Conservation (phyloP, 148 eudicot species). For the Rhododendron simsii region DNA sequence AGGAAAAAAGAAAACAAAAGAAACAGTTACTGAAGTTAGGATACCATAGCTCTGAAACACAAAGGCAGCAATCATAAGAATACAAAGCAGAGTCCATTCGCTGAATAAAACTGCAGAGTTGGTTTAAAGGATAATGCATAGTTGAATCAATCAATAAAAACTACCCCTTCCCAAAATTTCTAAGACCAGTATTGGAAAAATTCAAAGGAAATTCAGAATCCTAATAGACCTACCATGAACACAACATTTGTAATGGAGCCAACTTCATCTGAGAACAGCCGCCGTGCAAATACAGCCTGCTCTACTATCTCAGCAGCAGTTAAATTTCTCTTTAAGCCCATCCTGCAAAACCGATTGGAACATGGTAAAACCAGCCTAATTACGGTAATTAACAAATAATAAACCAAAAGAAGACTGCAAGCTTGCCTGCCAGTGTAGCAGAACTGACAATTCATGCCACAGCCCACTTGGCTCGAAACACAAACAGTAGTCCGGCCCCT, state of each 20-base stretch:
- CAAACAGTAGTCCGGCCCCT: conserved; percentile 86
- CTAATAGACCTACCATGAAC: conserved; percentile 55
- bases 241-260: conserved; percentile 83
- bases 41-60: not conserved
- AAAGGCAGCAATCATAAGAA: not conserved
- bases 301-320: conserved; percentile 88
- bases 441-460: conserved; percentile 99
- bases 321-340: conserved; percentile 79
- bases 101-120: not conserved
- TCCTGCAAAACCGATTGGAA: conserved; percentile 42
- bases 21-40: not conserved
- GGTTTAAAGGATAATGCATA: not conserved
- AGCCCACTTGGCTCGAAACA: conserved; percentile 98
- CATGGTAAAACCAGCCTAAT: not conserved
- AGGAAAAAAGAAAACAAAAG: not conserved
- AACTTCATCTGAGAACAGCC: conserved; percentile 66
- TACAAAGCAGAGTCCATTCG: not conserved
- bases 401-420: not conserved
- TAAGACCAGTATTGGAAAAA: not conserved
- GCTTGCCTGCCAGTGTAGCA: conserved; percentile 97
- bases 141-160: not conserved
- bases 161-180: not conserved
- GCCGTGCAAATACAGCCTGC: conserved; percentile 83
- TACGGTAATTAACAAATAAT: not conserved
- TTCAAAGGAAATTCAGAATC: not conserved